Evolutionary conservation across 2,329 filamentous ascomycete species (phyloP).

Genomic region (Hymenotorrendiella dingleyae): DNA sequence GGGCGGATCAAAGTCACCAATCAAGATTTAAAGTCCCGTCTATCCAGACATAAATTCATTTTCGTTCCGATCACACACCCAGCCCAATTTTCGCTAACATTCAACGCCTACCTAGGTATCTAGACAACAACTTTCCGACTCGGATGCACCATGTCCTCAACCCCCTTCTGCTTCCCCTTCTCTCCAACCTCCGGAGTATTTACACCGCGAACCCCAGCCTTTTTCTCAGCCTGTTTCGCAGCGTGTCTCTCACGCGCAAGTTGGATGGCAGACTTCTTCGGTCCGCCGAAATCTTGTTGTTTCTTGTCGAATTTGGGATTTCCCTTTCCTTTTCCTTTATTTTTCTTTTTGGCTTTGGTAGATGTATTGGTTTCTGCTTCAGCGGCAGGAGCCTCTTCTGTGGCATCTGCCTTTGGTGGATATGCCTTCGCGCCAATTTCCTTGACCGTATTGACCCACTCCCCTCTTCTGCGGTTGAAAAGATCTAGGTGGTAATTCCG

Average conservation of each 20-base stretch:
- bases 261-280: constrained; percentile 25
- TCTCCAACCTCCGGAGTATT: not conserved
- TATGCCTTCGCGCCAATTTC: constrained; percentile 3
- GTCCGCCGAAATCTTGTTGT: constrained; percentile 9
- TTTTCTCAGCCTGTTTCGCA: constrained; percentile 17
- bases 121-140: not conserved
- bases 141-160: constrained; percentile 8
- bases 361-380: not conserved
- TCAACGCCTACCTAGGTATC: too few relatives aligned
- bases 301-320: constrained; percentile 4
- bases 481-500: constrained; percentile 70
- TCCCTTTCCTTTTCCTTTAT: constrained; percentile 8
- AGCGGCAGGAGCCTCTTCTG: not conserved
- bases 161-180: constrained; percentile 7
- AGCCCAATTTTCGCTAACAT: too few relatives aligned
- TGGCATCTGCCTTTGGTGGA: not conserved
- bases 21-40: too few relatives aligned
- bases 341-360: constrained; percentile 7
- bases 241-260: constrained; percentile 29
- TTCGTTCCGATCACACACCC: too few relatives aligned
- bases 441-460: constrained; percentile 60
- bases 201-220: constrained; percentile 1
- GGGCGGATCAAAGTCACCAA: too few relatives aligned
- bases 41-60: too few relatives aligned
- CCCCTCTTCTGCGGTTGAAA: constrained; percentile 55